phyloP scores from a whole-genome alignment of 192 early-diverging fungal genomes.

The Coemansia sp. region DNA sequence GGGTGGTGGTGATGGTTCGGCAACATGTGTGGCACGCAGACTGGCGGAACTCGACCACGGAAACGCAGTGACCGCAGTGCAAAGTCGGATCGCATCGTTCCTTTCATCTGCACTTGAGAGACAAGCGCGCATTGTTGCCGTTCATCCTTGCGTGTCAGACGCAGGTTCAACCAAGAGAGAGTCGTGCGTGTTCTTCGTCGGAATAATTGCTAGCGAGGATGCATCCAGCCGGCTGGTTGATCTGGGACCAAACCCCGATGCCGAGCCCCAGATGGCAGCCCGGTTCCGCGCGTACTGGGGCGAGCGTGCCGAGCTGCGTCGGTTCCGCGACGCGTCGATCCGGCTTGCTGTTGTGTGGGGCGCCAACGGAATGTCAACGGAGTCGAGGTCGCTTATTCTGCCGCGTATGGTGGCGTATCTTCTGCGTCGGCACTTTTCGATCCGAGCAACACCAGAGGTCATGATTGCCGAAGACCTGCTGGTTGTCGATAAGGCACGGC shows the following conservation, averaged over 20 bases:
- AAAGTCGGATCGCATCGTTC: constrained; percentile 23
- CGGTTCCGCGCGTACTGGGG: constrained; percentile 88
- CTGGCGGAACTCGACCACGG: constrained; percentile 32
- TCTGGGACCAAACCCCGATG: constrained; percentile 78
- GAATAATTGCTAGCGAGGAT: constrained; percentile 71
- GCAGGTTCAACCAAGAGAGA: constrained; percentile 44
- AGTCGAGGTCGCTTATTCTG: constrained; percentile 71
- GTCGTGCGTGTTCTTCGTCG: constrained; percentile 61
- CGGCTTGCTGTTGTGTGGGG: constrained; percentile 86
- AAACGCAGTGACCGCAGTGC: constrained; percentile 26
- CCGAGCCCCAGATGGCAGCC: constrained; percentile 63
- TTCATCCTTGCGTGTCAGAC: constrained; percentile 52
- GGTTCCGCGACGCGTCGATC: constrained; percentile 94
- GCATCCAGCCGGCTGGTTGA: constrained; percentile 75
- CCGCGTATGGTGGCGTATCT: constrained; percentile 78
- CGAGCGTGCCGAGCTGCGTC: constrained; percentile 80
- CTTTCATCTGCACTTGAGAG: constrained; percentile 21
- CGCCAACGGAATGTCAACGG: constrained; percentile 52
- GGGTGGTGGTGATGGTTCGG: not conserved
- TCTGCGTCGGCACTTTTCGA: constrained; percentile 69
- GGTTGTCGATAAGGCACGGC: constrained; percentile 7
- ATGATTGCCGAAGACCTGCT: constrained; percentile 14
- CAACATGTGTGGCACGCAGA: constrained; percentile 9
- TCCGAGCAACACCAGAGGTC: constrained; percentile 33
- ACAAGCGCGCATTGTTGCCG: constrained; percentile 33